Percentiles rank a stretch among this genome's conserved stretches.
Conservation (phyloP, 2,329 filamentous ascomycete species). For the Cucurbitaria berberidis region DNA sequence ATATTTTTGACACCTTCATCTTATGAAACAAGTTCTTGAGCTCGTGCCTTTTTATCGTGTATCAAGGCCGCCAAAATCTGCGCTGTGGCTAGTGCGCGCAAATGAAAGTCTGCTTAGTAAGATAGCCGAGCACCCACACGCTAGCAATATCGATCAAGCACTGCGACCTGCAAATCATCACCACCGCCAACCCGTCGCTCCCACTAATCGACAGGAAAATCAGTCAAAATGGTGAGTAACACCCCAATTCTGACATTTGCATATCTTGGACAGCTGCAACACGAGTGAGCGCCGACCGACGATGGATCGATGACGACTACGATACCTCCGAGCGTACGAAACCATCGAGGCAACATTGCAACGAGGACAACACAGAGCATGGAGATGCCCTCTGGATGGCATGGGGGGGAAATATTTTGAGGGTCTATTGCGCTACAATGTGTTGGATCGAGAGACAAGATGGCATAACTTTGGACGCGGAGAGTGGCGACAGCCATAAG, state of each 20-base stretch:
- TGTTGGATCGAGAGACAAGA: not conserved
- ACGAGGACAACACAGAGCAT: not conserved
- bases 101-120: constrained; percentile 26
- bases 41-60: not conserved
- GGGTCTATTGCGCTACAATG: not conserved
- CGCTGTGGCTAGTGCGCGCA: constrained; percentile 27
- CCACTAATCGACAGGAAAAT: constrained; percentile 46
- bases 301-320: constrained; percentile 27
- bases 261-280: constrained; percentile 26
- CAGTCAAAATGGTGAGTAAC: constrained; percentile 50
- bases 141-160: constrained; percentile 33
- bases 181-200: constrained; percentile 44
- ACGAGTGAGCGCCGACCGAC: constrained; percentile 32
- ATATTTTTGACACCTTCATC: not conserved
- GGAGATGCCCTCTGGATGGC: not conserved
- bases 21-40: not conserved
- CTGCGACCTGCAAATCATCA: constrained; percentile 35
- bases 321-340: constrained; percentile 20
- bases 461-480: not conserved
- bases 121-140: constrained; percentile 42
- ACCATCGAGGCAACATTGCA: not conserved
- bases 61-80: no score
- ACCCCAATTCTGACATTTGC: constrained; percentile 1
- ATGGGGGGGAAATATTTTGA: not conserved
- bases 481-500: not conserved